Conservation (phyloP, 2,329 filamentous ascomycete genomes). For the Scedosporium minutisporum region DNA sequence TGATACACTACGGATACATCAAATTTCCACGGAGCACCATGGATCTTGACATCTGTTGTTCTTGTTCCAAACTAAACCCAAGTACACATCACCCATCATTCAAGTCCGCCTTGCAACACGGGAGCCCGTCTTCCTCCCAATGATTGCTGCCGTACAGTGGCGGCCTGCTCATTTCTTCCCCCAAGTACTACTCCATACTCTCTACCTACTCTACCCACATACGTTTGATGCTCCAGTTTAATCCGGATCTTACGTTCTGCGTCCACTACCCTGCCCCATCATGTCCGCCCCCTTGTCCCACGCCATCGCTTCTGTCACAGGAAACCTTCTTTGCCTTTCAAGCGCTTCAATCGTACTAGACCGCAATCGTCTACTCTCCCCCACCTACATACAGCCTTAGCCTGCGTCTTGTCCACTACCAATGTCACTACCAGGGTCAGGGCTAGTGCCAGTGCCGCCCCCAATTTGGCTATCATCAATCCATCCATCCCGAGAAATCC, state of each 20-base stretch:
- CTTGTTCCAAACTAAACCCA: background rate
- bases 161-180: background rate
- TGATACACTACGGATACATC: background rate
- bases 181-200: background rate
- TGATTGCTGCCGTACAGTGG: background rate
- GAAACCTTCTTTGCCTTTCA: background rate
- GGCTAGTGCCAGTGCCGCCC: background rate
- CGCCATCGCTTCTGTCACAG: background rate
- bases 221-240: background rate
- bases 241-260: background rate
- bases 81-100: background rate
- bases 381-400: background rate
- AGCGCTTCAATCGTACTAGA: background rate
- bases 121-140: background rate
- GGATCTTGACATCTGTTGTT: background rate
- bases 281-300: background rate
- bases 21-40: background rate
- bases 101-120: background rate
- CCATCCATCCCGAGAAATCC: background rate
- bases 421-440: no score
- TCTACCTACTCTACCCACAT: background rate
- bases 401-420: background rate
- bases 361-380: background rate
- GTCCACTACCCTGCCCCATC: background rate
- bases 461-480: background rate